Evolutionary conservation across 805 yeast genomes (phyloP).

Genomic region (Starmera quercuum): DNA sequence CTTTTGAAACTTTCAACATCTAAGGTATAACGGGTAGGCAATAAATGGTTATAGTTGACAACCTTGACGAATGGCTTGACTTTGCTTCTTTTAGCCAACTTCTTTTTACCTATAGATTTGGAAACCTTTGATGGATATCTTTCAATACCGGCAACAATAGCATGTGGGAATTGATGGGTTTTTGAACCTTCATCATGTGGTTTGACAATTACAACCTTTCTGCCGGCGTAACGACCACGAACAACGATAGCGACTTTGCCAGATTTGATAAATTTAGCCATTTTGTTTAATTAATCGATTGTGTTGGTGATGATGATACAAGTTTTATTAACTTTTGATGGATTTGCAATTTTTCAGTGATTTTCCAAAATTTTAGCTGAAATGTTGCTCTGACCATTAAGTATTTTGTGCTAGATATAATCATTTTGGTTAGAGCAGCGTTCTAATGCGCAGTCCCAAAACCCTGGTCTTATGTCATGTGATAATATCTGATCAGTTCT

Average conservation of each 20-base stretch:
- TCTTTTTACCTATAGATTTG: conserved; percentile 92
- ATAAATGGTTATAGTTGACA: conserved; percentile 98
- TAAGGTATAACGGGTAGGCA: conserved; percentile 99
- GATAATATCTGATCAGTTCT: no score
- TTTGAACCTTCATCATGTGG: conserved; percentile 99
- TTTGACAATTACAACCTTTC: conserved; percentile 98
- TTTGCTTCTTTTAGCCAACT: conserved; percentile 93
- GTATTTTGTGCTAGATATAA: no score
- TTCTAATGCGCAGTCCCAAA: no score
- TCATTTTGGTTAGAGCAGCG: no score
- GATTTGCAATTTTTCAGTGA: conserved; percentile 23
- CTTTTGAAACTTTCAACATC: conserved; percentile 95
- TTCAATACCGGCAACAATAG: conserved; percentile 99
- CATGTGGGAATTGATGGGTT: conserved; percentile 98
- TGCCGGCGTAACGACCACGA: conserved; percentile 99
- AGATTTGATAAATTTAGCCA: conserved; percentile 99
- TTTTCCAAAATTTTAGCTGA: no score
- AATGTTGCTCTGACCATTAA: no score
- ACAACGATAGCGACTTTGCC: conserved; percentile 96
- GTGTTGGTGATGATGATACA: no score
- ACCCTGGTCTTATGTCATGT: no score
- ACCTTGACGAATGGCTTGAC: conserved; percentile 99
- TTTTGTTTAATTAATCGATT: conserved; percentile 27
- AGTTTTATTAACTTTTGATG: conserved; percentile 4
- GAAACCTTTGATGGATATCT: conserved; percentile 96